Evolutionary conservation across 164 flowering plant species (phyloP).

Genomic region (Annona squamosa): DNA sequence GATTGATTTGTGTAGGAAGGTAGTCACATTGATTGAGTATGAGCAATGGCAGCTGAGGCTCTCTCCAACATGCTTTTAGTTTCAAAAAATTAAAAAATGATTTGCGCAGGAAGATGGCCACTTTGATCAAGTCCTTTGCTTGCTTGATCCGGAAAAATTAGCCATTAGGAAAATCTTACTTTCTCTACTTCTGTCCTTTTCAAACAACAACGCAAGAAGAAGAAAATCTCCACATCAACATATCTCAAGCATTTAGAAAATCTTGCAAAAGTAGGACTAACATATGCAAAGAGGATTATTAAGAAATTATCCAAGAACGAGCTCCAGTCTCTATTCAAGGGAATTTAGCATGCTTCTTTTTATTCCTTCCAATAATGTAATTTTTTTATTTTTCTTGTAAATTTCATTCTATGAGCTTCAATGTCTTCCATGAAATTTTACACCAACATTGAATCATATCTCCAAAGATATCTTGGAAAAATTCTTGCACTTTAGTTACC

Average conservation of each 20-base stretch:
- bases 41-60: slow-evolving; percentile 76
- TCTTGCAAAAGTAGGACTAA: slow-evolving; percentile 62
- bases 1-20: no score
- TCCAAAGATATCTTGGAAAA: no score
- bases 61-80: slow-evolving; percentile 47
- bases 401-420: not conserved
- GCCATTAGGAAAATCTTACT: slow-evolving; percentile 58
- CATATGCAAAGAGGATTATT: slow-evolving; percentile 15
- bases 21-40: slow-evolving; percentile 8
- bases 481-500: no score
- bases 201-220: slow-evolving; percentile 56
- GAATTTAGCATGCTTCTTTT: slow-evolving; percentile 28
- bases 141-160: slow-evolving; percentile 51
- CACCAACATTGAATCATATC: no score
- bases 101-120: slow-evolving; percentile 41
- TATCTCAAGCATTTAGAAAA: slow-evolving; percentile 59
- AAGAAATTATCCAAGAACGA: slow-evolving; percentile 29
- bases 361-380: not conserved
- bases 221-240: slow-evolving; percentile 59
- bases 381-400: not conserved
- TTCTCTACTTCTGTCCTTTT: slow-evolving; percentile 47
- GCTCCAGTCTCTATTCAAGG: slow-evolving; percentile 49
- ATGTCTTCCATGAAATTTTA: no score
- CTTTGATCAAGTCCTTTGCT: slow-evolving; percentile 40
- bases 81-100: slow-evolving; percentile 51